Base-by-base conservation (phyloP, 306 rosid species). In the Cucurbita pepo region DNA sequence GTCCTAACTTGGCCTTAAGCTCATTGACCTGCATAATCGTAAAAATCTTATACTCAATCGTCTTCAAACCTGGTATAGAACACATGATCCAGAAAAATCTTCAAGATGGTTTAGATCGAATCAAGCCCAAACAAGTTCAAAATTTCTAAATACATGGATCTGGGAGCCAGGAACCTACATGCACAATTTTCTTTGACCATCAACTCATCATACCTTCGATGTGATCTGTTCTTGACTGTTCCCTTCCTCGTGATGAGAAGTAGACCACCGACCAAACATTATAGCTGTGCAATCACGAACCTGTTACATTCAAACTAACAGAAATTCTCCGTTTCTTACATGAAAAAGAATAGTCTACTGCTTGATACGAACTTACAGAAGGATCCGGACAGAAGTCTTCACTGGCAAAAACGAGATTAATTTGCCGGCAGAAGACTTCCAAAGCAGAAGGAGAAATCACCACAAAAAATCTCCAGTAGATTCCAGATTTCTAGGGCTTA, bases 1-100 rank as follows among this genome's bases (percentile, higher is more conserved):
- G 87, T 78, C 96, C 96, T 44, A 82, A 77, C 56, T 88, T 89
- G 58, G 80, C 76, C 78, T 75, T 87, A 3, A 90, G 87, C 79
- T 90, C 98, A 6, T 83, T 79, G 40, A 88, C 74, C 98, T 92
- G 87, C 79, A 64, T n/a, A 62, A 10, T 5, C 47, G 2, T 55
- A 18, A 44, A 65, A 63, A 63, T 10, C 10, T 30, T 59, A 59
- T 8, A 15, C 13, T 8, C 67, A 36, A 60, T 37, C 48, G 15
- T 60, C 66, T 34, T 14, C 7, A 30, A 60, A 34, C 10, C 21
- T 14, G 12, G 4, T 36, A 15, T 60, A 2, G 40, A 63, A 18
- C 52, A 10, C 71, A 16, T 9, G 5, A 16, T 38, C 51, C 69
- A 1, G 25, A 38, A 62, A 60, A 62, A 9, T 64, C 71, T 41